Percentiles rank a stretch among this genome's conserved stretches.
These are phyloP conservation scores for Sporobolomyces phaffii DNA, from an alignment of 768 basidiomycete species.

Conservation along the genomic window DNA sequence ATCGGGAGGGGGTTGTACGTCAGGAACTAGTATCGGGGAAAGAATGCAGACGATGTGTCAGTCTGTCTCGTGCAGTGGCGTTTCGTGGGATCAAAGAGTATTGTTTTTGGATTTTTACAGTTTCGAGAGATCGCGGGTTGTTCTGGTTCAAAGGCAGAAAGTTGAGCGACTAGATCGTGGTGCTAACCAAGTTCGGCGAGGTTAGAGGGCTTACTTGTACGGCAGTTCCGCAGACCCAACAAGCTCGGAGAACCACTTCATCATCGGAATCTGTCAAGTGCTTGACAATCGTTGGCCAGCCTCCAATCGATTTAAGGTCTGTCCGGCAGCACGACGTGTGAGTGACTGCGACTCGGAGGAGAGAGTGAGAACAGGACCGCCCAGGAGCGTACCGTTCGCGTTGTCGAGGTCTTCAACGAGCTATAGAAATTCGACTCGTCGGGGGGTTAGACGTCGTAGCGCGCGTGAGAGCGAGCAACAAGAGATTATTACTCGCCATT, in stretches of 20 bases:
- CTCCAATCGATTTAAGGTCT: constrained; percentile 69
- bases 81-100: no score
- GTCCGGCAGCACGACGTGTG: not conserved
- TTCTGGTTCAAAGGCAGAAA: no score
- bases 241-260: constrained; percentile 59
- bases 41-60: not conserved
- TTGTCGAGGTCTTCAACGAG: constrained; percentile 84
- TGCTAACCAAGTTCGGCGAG: no score
- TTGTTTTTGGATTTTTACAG: no score
- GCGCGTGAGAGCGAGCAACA: not conserved
- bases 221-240: constrained; percentile 86
- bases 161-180: no score
- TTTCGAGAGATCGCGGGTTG: constrained; percentile 73
- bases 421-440: constrained; percentile 47
- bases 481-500: constrained; percentile 57
- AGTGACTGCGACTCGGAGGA: no score
- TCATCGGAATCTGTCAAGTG: constrained; percentile 59
- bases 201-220: constrained; percentile 47
- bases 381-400: constrained; percentile 60
- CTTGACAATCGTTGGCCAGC: constrained; percentile 70
- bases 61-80: no score
- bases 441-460: not conserved
- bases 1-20: constrained; percentile 59
- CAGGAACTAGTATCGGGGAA: constrained; percentile 42
- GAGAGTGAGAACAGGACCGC: constrained; percentile 3